These are phyloP conservation scores for Candida insectalens DNA, from an alignment of 805 yeast genomes.

Conservation along the genomic window DNA sequence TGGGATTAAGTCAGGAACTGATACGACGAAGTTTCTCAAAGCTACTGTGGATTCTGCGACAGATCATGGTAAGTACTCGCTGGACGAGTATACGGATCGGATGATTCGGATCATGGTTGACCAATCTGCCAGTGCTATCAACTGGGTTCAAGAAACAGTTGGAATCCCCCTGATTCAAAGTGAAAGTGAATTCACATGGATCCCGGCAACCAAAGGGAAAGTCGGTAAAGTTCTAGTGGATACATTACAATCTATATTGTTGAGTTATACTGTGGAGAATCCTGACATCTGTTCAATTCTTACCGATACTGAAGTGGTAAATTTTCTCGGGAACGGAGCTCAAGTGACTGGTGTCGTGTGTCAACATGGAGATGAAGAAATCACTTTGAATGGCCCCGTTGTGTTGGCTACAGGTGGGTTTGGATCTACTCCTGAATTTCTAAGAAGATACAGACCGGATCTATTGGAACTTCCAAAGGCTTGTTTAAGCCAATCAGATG, in stretches of 20 bases:
- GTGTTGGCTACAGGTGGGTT: slow-evolving; percentile 59
- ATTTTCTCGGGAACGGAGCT: slow-evolving; percentile 20
- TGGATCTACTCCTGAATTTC: slow-evolving; percentile 43
- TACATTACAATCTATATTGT: neutral
- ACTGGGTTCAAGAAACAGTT: slow-evolving; percentile 63
- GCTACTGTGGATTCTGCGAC: slow-evolving; percentile 57
- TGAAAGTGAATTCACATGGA: neutral
- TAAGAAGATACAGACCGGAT: slow-evolving; percentile 38
- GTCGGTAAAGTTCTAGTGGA: neutral
- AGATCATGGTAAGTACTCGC: slow-evolving; percentile 30
- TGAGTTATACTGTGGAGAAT: neutral
- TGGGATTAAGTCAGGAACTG: slow-evolving; percentile 43
- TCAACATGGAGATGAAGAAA: neutral
- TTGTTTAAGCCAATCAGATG: slow-evolving; percentile 37
- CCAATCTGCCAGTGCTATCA: slow-evolving; percentile 55
- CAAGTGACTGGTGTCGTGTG: slow-evolving; percentile 9
- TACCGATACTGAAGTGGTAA: slow-evolving; percentile 26
- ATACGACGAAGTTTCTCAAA: slow-evolving; percentile 37
- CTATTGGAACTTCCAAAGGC: slow-evolving; percentile 43
- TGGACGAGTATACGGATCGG: slow-evolving; percentile 38
- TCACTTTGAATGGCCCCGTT: slow-evolving; percentile 38
- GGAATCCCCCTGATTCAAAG: slow-evolving; percentile 31
- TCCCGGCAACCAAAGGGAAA: neutral
- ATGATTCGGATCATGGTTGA: slow-evolving; percentile 33
- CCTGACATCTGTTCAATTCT: slow-evolving; percentile 20